Conservation (phyloP, 495 filamentous ascomycete species). For the Aspergillus baeticus region DNA sequence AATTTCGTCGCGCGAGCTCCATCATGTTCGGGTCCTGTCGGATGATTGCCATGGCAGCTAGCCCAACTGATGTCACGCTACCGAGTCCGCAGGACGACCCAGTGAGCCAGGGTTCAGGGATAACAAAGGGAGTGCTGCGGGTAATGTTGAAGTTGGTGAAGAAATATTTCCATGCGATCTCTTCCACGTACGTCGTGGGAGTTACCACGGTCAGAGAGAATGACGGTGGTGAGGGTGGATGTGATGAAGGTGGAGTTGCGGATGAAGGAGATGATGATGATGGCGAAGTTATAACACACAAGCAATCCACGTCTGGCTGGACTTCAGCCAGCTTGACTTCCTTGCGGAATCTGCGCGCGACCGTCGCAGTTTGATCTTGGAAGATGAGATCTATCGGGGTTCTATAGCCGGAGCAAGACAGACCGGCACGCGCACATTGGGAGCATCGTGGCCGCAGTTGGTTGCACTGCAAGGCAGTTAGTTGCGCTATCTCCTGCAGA, state of each 20-base stretch:
- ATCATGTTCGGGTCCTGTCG: not conserved
- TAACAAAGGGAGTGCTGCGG: not conserved
- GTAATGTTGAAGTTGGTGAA: constrained; percentile 5
- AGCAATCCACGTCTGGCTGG: not conserved
- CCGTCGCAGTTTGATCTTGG: not conserved
- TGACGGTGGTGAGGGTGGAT: no score
- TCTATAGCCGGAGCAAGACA: not conserved
- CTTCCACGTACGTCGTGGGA: not conserved
- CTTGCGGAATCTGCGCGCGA: not conserved
- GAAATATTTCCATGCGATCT: constrained; percentile 1
- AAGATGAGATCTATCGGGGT: not conserved
- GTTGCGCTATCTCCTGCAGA: not conserved
- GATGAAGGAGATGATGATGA: no score
- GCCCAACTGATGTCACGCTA: not conserved
- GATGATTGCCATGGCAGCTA: not conserved
- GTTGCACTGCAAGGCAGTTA: not conserved
- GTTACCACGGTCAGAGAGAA: not conserved
- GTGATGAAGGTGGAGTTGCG: no score
- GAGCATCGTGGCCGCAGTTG: constrained; percentile 3
- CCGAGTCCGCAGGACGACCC: not conserved
- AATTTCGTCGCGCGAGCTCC: not conserved
- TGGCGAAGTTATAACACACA: not conserved
- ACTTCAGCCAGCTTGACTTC: not conserved
- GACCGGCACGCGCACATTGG: not conserved
- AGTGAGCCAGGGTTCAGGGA: not conserved